A percentile compares a stretch with the other conserved stretches of the same genome.
Conservation (phyloP, 352 stramenopile genomes). For the Phytophthora pini region DNA sequence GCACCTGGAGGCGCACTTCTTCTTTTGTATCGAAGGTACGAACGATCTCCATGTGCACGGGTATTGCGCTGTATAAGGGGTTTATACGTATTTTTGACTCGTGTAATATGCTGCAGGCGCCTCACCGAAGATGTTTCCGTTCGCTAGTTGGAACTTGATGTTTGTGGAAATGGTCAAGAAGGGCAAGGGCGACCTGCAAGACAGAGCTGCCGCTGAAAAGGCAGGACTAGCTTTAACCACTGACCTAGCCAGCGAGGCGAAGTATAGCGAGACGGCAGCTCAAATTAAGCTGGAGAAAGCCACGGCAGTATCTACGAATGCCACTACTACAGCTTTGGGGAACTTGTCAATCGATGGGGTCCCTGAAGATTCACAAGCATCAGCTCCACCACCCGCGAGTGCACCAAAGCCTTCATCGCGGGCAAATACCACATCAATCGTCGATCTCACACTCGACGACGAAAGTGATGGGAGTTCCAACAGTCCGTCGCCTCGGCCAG, state of each 20-base stretch:
- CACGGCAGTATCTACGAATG: conserved; percentile 8
- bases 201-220: conserved; percentile 15
- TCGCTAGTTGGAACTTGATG: conserved; percentile 48
- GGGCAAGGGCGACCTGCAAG: conserved; percentile 38
- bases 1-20: conserved; percentile 48
- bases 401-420: conserved; percentile 22
- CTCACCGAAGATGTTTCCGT: conserved; percentile 47
- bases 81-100: no score
- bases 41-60: neutral
- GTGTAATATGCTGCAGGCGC: conserved; percentile 30
- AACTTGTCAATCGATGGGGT: conserved; percentile 37
- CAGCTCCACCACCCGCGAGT: conserved; percentile 3
- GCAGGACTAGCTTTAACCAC: neutral
- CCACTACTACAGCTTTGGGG: conserved; percentile 23
- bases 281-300: conserved; percentile 33
- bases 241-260: conserved; percentile 8
- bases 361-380: neutral
- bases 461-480: conserved; percentile 29
- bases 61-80: no score
- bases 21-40: conserved; percentile 65
- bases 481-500: conserved; percentile 5
- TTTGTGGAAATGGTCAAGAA: conserved; percentile 59
- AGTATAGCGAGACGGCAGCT: conserved; percentile 5
- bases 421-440: conserved; percentile 25
- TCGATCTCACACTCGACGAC: conserved; percentile 51